Base-by-base conservation (phyloP, 2,329 filamentous ascomycete species). In the Diplodia seriata region DNA sequence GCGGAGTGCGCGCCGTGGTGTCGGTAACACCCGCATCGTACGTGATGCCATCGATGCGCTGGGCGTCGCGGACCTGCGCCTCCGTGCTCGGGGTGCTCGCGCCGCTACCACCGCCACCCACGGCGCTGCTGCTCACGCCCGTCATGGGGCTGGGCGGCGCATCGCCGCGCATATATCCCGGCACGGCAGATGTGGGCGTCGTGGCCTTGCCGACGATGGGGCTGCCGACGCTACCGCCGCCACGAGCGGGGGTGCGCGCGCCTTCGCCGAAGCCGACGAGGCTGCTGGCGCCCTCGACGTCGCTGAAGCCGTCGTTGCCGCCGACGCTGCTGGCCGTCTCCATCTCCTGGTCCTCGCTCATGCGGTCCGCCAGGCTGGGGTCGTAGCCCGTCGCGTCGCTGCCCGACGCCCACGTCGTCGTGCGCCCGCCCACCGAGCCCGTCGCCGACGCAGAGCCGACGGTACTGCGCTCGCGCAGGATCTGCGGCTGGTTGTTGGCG, bases 241-340 rank as follows among this genome's bases (percentile, higher is more conserved):
- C 59, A 59, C 82, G 74, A 14, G 83, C 83, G 23, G 83, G 83
- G n/a, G 83, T 85, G 68, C 82, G 77, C 11, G 94, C 94, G 40
- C 94, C 94, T 78, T 97, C 94, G 61, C 94, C 94, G 73, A 97
- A 97, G 0, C 91, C 94, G 11, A 97, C 94, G 6, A 97, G 84
- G 70, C 91, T 94, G 2, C 90, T 92, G 64, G 89, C 90, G 74
- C 96, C 93, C 74, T 97, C 93, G 43, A 47, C 43, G 73, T 97
- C 93, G 73, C 91, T 94, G 85, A 95, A 90, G 69, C 91, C 91
- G 71, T 92, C 91, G 62, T 90, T 87, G 70, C 88, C 91, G 71
- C 92, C 91, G 62, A 90, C 87, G 70, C 88, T 89, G 33, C 88
- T 89, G 18, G 43, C 43, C 15, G 80, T 81, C 67, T 85, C 83